Percentiles rank a stretch among this genome's conserved stretches.
Evolutionary conservation across 495 filamentous ascomycete species (phyloP).

Genomic region (Astrocystis sublimbata): DNA sequence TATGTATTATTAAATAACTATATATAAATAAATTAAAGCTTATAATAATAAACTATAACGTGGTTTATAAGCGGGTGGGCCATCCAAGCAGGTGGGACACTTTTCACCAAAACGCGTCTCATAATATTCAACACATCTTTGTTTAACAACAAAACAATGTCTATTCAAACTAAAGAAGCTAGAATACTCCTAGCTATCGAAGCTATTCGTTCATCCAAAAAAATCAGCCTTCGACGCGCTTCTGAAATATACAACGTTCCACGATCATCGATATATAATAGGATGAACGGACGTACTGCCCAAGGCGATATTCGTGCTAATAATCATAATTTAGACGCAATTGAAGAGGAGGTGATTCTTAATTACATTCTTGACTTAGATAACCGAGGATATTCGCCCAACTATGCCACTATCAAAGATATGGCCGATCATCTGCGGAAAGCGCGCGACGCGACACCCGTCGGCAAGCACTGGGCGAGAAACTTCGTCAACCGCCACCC

Average conservation of each 20-base stretch:
- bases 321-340: conserved; percentile 4
- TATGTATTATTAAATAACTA: no score
- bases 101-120: not conserved
- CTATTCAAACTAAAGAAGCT: not conserved
- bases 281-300: not conserved
- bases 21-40: no score
- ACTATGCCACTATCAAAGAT: conserved; percentile 3
- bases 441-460: not conserved
- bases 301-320: not conserved
- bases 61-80: no score
- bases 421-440: not conserved
- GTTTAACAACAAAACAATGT: not conserved
- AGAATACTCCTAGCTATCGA: not conserved
- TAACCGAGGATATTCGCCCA: not conserved
- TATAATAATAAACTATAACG: no score
- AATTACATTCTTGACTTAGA: conserved; percentile 9
- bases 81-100: no score
- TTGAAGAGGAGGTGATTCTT: conserved; percentile 9
- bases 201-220: not conserved
- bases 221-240: not conserved
- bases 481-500: not conserved
- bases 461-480: not conserved
- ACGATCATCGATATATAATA: not conserved
- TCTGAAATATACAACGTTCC: not conserved
- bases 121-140: not conserved